These are phyloP conservation scores for Delphinella strobiligena DNA, from an alignment of 2,329 filamentous ascomycete genomes.

Conservation along the genomic window DNA sequence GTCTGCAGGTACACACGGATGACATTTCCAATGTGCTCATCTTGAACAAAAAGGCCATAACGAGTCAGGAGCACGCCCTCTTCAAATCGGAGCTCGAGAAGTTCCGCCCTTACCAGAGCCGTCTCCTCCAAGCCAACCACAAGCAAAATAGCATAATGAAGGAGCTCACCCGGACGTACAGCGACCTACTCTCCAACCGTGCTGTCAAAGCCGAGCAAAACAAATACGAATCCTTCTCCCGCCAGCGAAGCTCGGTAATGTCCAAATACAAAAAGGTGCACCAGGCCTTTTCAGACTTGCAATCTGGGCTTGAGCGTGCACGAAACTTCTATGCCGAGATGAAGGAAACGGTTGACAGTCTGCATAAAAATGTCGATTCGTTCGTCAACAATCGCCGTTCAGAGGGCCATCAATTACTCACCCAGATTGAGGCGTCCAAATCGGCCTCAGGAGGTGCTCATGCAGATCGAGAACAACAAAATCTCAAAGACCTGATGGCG, in stretches of 20 bases:
- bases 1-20: slow-evolving; percentile 70
- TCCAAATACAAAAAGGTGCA: slow-evolving; percentile 83
- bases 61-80: slow-evolving; percentile 80
- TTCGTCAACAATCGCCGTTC: slow-evolving; percentile 91
- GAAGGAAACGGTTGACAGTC: slow-evolving; percentile 82
- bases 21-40: slow-evolving; percentile 97
- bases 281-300: slow-evolving; percentile 82
- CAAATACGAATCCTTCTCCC: slow-evolving; percentile 82
- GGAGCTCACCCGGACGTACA: slow-evolving; percentile 79
- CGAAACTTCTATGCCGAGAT: slow-evolving; percentile 93
- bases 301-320: slow-evolving; percentile 73
- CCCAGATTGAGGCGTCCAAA: slow-evolving; percentile 73
- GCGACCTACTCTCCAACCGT: slow-evolving; percentile 82
- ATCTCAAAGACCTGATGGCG: slow-evolving; percentile 84
- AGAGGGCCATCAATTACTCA: slow-evolving; percentile 81
- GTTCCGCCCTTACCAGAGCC: slow-evolving; percentile 83
- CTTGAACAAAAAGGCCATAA: slow-evolving; percentile 91
- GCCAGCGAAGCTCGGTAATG: slow-evolving; percentile 69
- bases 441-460: slow-evolving; percentile 40
- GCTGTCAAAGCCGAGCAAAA: slow-evolving; percentile 85
- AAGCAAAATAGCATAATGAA: slow-evolving; percentile 93
- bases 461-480: slow-evolving; percentile 75
- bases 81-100: slow-evolving; percentile 98
- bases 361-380: slow-evolving; percentile 90
- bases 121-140: slow-evolving; percentile 84